Evolutionary conservation across 495 filamentous ascomycete genomes (phyloP).

Genomic region (Endocarpon pusillum): DNA sequence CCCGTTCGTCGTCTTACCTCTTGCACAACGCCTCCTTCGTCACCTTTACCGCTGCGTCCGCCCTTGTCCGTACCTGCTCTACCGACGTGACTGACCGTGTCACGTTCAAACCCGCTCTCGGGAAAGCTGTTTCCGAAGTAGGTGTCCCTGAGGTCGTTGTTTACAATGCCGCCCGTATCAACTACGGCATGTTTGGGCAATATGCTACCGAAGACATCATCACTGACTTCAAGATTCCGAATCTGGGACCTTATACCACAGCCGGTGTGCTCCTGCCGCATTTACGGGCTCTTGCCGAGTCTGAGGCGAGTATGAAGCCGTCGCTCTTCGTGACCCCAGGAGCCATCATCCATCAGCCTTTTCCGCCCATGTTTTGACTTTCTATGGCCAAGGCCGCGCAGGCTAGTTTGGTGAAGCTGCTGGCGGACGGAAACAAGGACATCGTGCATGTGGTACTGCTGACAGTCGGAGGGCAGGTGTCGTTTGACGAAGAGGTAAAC

Average conservation of each 20-base stretch:
- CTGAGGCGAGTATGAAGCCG: slow-evolving; percentile 4
- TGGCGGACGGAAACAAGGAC: slow-evolving; percentile 7
- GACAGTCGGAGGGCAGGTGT: slow-evolving; percentile 4
- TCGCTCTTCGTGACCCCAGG: slow-evolving; percentile 6
- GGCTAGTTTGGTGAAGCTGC: slow-evolving; percentile 6
- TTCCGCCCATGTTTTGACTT: slow-evolving; percentile 6
- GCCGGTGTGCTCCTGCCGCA: slow-evolving; percentile 41
- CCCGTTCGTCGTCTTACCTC: slow-evolving; percentile 5
- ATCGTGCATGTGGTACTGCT: slow-evolving; percentile 8
- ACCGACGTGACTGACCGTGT: slow-evolving; percentile 6
- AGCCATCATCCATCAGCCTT: slow-evolving; percentile 6
- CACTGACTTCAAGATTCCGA: slow-evolving; percentile 7
- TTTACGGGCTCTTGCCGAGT: slow-evolving; percentile 35
- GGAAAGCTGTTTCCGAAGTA: slow-evolving; percentile 5
- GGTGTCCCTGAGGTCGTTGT: slow-evolving; percentile 7
- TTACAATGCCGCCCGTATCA: slow-evolving; percentile 11
- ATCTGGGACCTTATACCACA: slow-evolving; percentile 9
- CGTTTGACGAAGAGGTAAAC: slow-evolving; percentile 4
- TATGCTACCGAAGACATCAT: slow-evolving; percentile 7
- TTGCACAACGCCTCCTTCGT: slow-evolving; percentile 3
- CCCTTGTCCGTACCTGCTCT: slow-evolving; percentile 3
- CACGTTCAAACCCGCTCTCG: slow-evolving; percentile 4
- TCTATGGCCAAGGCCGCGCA: slow-evolving; percentile 9
- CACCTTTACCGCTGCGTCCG: slow-evolving; percentile 4
- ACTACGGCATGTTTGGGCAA: slow-evolving; percentile 4